Base-by-base conservation (phyloP, 2,329 filamentous ascomycete species). In the Blumeria graminis region DNA sequence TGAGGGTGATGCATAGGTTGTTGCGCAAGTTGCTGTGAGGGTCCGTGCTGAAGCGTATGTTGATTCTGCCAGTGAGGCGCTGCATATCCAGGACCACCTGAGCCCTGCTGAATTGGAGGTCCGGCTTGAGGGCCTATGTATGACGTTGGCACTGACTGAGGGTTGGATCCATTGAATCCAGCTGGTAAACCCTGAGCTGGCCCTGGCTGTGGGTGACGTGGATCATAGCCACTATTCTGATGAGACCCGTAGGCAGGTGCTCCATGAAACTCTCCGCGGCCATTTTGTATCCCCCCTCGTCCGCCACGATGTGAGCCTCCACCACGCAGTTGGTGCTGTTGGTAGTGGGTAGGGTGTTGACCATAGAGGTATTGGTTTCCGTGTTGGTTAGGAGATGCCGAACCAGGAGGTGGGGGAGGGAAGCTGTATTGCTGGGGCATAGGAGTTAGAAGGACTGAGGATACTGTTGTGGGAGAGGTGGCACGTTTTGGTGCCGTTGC, bases 1-100 rank as follows among this genome's bases (percentile, higher is more conserved):
- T 65, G 61, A 52, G 66, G 64, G 58, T 67, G 68, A 56, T 63
- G 62, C 58, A 63, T 61, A 66, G 62, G 68, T 67, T 57, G 63
- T 32, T 63, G 63, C 35, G 59, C 57, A 35, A 56, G 60, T 52
- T 61, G 63, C 51, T 64, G 63, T n/a, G 56, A 60, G 28, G 59
- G 62, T 39, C 61, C 60, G 56, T 65, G 61, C 48, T 62, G 59
- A 52, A 60, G 58, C 52, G 57, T 55, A 16, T 63, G 62, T 48
- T 60, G 62, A 41, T 64, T 61, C 38, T 64, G 62, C 62, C 64
- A 65, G 58, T 65, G 63, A 55, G 45, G 41, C 11, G 32, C 10
- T 11, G 57, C 38, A 58, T 62, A 63, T 28, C 22, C 22, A 52
- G 62, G 60, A 56, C 54, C 57, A 22, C 57, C 54, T 53, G 57